Conservation (phyloP, 2,329 filamentous ascomycete species). For the Cladorrhinum sp. region DNA sequence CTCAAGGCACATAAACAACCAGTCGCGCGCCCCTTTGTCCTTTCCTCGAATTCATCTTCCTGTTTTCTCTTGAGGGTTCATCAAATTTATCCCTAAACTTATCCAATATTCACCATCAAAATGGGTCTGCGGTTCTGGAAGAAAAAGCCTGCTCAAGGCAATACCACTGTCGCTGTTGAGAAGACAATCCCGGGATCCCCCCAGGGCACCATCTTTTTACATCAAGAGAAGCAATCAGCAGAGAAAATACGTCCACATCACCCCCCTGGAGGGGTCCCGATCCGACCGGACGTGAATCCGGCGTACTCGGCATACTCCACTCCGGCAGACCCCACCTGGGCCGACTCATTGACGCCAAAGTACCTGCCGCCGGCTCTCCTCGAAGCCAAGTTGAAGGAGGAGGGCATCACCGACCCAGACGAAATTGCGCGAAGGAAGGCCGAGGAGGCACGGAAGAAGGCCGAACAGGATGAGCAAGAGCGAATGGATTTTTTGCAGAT, state of each 20-base stretch:
- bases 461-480: conserved; percentile 26
- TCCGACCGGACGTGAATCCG: conserved; percentile 14
- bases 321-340: conserved; percentile 11
- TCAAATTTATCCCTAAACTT: neutral
- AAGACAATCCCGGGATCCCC: neutral
- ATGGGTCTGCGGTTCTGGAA: neutral
- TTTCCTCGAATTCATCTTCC: neutral
- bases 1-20: neutral
- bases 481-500: conserved; percentile 27
- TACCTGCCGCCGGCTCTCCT: neutral
- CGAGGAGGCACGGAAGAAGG: conserved; percentile 15
- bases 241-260: neutral
- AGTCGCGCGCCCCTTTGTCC: neutral
- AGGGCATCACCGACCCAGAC: conserved; percentile 7
- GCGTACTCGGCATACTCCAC: conserved; percentile 16
- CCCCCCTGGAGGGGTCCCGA: conserved; percentile 4
- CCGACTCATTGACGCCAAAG: neutral
- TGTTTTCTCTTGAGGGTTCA: neutral
- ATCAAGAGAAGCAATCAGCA: neutral
- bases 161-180: neutral
- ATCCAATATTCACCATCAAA: neutral
- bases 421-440: conserved; percentile 12
- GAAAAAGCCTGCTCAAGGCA: neutral
- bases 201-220: no score
- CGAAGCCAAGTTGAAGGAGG: conserved; percentile 5